These are phyloP conservation scores for Microbotryum lychnidis-dioicae DNA, from an alignment of 1,284 basidiomycete species.

Conservation along the genomic window DNA sequence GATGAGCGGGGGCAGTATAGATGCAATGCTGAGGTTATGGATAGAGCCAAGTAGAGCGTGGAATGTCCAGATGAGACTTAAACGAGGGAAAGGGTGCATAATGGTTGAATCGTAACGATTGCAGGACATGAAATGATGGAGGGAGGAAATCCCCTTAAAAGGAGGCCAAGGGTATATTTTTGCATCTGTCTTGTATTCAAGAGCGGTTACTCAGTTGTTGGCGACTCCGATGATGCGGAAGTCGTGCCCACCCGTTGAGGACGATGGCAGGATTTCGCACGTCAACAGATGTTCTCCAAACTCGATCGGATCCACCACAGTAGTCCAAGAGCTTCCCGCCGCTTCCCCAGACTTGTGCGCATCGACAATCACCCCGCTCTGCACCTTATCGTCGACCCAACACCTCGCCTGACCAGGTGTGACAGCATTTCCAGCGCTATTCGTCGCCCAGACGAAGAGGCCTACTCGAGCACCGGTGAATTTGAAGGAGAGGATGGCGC, in stretches of 20 bases:
- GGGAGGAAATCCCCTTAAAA: too few species aligned
- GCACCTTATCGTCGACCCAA: constrained; percentile 12
- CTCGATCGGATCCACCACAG: constrained; percentile 4
- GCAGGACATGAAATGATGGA: too few species aligned
- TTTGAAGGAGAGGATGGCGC: constrained; percentile 14
- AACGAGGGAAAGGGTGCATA: too few species aligned
- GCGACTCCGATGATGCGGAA: constrained; percentile 19
- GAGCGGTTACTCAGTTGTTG: background rate
- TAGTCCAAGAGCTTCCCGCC: constrained; percentile 2
- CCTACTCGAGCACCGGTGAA: constrained; percentile 20
- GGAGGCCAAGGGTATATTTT: too few species aligned
- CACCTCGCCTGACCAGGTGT: constrained; percentile 15
- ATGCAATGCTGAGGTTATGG: constrained; percentile 22
- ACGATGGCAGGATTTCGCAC: constrained; percentile 12
- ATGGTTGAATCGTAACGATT: too few species aligned
- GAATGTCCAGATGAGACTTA: too few species aligned
- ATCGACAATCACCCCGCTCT: background rate
- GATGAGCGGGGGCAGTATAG: constrained; percentile 8
- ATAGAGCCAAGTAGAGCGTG: constrained; percentile 3
- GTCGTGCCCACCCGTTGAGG: constrained; percentile 12
- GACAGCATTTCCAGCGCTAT: background rate
- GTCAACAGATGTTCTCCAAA: constrained; percentile 14
- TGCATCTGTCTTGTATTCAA: too few species aligned
- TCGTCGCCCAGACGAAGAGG: constrained; percentile 16
- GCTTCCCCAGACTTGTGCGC: background rate